Evolutionary conservation across 2,329 filamentous ascomycete genomes (phyloP).

Genomic region (Chrysosporium queenslandicum): DNA sequence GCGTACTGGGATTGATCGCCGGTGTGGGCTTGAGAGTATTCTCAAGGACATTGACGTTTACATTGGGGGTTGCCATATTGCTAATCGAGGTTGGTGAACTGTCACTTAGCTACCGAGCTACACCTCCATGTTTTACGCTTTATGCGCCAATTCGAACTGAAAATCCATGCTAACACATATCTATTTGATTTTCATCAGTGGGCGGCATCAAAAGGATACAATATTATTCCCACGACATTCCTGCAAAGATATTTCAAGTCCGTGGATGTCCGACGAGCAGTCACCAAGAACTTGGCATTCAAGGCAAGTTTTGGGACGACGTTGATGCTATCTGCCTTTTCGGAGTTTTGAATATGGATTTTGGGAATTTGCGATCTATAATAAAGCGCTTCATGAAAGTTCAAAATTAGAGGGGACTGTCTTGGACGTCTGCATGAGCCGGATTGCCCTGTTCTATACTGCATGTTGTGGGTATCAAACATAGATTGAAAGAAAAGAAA

Average conservation of each 20-base stretch:
- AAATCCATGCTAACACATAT: background rate
- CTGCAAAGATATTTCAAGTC: constrained; percentile 36
- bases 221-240: constrained; percentile 34
- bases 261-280: constrained; percentile 30
- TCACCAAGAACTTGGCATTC: constrained; percentile 35
- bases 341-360: constrained; percentile 26
- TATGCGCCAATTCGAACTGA: background rate
- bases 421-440: background rate
- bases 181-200: constrained; percentile 26
- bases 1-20: constrained; percentile 36
- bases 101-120: background rate
- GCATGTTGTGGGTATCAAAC: constrained; percentile 4
- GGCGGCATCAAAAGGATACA: constrained; percentile 39
- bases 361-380: background rate
- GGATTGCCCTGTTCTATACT: background rate
- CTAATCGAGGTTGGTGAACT: constrained; percentile 32
- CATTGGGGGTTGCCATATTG: constrained; percentile 37
- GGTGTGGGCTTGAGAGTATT: constrained; percentile 38
- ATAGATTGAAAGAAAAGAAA: background rate
- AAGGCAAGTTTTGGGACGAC: constrained; percentile 39
- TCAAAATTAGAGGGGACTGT: too few species aligned
- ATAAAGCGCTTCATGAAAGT: too few species aligned
- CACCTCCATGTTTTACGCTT: background rate
- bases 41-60: constrained; percentile 35
- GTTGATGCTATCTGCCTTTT: constrained; percentile 40